A percentile compares a stretch with the other conserved stretches of the same genome.
Evolutionary conservation across 176 grass and related monocot species (phyloP).

Genomic region (Cocos nucifera): DNA sequence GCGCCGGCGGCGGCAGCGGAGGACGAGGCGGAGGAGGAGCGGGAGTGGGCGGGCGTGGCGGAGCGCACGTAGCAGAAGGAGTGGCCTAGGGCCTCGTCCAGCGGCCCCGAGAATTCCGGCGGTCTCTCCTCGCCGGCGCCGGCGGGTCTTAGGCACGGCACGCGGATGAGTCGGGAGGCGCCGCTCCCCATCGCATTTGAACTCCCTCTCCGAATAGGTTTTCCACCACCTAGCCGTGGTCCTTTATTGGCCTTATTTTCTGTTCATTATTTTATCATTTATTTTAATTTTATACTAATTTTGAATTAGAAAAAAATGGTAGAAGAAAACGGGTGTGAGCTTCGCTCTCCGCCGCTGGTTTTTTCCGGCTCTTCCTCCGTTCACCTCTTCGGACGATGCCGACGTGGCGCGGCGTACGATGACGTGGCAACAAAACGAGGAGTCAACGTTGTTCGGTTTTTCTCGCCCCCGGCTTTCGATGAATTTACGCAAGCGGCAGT

Average conservation of each 20-base stretch:
- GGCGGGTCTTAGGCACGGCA: conserved; percentile 21
- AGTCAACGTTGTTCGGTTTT: conserved; percentile 33
- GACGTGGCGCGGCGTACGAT: conserved; percentile 29
- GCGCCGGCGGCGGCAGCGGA: not conserved
- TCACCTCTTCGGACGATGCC: conserved; percentile 14
- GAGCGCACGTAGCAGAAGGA: conserved; percentile 65
- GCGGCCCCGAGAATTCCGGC: conserved; percentile 30
- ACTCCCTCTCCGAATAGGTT: not conserved
- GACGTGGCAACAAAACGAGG: conserved; percentile 11
- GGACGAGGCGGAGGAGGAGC: conserved; percentile 46
- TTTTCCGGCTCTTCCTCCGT: conserved; percentile 26
- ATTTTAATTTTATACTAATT: not conserved
- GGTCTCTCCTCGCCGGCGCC: conserved; percentile 12
- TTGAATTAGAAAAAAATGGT: conserved; percentile 1
- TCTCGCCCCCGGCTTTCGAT: not conserved
- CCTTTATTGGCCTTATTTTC: not conserved
- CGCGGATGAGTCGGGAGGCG: conserved; percentile 64
- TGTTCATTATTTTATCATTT: too few relatives aligned
- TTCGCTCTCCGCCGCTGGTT: conserved; percentile 17
- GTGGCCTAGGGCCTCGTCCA: conserved; percentile 80
- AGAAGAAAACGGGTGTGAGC: not conserved
- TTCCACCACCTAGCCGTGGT: not conserved
- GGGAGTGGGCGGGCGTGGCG: conserved; percentile 45
- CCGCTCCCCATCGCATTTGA: conserved; percentile 84
- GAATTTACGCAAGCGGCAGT: conserved; percentile 22